phyloP scores from a whole-genome alignment of 1,139 yeast genomes.

The Cylindricascospora bacillispora region DNA sequence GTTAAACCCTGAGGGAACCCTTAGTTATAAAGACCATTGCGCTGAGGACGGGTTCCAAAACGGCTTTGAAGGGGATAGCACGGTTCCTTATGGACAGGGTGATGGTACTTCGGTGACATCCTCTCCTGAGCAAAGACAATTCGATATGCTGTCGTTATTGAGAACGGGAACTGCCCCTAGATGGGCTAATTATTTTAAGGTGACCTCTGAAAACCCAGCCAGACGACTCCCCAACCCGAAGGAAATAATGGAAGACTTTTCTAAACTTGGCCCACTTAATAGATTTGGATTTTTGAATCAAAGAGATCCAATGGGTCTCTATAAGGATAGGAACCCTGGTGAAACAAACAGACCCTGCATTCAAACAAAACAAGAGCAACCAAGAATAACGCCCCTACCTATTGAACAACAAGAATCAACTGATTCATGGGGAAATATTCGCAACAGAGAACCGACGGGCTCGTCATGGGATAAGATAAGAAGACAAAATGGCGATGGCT shows the following conservation, averaged over 20 bases:
- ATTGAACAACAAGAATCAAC: slow-evolving; percentile 1
- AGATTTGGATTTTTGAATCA: slow-evolving; percentile 17
- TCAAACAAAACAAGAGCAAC: neutral
- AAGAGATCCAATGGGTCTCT: slow-evolving; percentile 27
- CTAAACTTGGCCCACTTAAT: slow-evolving; percentile 6
- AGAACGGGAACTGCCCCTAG: slow-evolving; percentile 25
- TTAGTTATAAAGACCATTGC: slow-evolving; percentile 3
- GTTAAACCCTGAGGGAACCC: slow-evolving; percentile 14
- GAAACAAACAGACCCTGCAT: neutral
- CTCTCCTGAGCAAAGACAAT: slow-evolving; percentile 19
- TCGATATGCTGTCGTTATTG: slow-evolving; percentile 26
- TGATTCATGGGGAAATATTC: slow-evolving; percentile 20
- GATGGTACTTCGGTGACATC: neutral
- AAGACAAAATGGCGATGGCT: slow-evolving; percentile 1
- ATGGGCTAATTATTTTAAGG: slow-evolving; percentile 29
- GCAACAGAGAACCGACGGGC: slow-evolving; percentile 7
- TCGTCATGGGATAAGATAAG: slow-evolving; percentile 22
- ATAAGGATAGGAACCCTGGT: slow-evolving; percentile 15
- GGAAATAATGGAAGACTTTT: slow-evolving; percentile 19
- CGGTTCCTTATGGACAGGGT: neutral
- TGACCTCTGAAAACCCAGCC: slow-evolving; percentile 28
- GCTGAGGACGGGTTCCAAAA: slow-evolving; percentile 7
- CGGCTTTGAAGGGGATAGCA: slow-evolving; percentile 2
- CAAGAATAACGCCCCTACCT: slow-evolving; percentile 3
- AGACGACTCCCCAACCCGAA: slow-evolving; percentile 29